Conservation (phyloP, 305 asterid species). For the Solanum chacoense region DNA sequence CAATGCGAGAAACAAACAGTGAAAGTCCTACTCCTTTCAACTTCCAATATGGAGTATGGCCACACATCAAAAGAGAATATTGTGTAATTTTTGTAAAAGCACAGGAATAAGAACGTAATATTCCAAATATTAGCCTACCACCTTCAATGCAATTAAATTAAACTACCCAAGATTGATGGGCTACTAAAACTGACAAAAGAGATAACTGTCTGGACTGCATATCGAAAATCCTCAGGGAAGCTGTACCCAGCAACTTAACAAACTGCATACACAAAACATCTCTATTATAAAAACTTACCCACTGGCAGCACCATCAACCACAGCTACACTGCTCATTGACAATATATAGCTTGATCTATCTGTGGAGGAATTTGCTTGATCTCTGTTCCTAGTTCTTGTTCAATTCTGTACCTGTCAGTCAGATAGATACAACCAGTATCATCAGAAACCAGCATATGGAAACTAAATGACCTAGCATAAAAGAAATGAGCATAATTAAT, state of each 20-base stretch:
- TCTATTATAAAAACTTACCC: conserved; percentile 18
- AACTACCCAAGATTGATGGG: not conserved
- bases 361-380: not conserved
- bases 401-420: not conserved
- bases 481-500: not conserved
- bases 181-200: not conserved
- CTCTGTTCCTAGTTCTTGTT: not conserved
- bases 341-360: not conserved
- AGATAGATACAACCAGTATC: not conserved
- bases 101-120: not conserved
- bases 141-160: not conserved
- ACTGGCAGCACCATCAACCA: conserved; percentile 16
- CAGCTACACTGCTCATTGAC: not conserved
- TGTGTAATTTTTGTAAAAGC: not conserved
- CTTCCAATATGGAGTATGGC: not conserved
- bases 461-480: not conserved
- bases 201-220: not conserved
- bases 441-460: not conserved
- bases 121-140: not conserved
- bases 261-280: not conserved
- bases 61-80: not conserved
- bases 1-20: not conserved
- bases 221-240: not conserved
- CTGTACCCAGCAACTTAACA: not conserved
- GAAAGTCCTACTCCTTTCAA: not conserved